Evolutionary conservation across 2,329 filamentous ascomycete species (phyloP).

Genomic region (Fusarium stilboides): DNA sequence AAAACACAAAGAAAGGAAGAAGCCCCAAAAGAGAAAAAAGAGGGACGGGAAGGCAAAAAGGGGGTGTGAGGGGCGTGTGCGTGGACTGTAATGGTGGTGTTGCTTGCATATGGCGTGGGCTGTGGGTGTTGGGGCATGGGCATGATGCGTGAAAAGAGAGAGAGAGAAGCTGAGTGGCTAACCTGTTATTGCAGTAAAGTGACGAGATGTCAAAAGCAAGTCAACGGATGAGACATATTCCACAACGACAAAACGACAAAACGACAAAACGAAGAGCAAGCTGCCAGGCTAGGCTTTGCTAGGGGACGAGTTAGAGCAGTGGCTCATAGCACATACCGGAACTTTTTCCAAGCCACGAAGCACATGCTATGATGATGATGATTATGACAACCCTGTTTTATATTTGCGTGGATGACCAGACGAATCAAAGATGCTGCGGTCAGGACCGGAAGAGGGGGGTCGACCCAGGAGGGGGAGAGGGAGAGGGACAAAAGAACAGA

Average conservation of each 20-base stretch:
- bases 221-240: constrained; percentile 18
- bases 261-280: constrained; percentile 28
- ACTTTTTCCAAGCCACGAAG: constrained; percentile 17
- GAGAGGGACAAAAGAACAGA: constrained; percentile 31
- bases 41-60: constrained; percentile 36
- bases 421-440: constrained; percentile 21
- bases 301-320: constrained; percentile 23
- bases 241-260: constrained; percentile 21
- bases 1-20: constrained; percentile 16
- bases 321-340: constrained; percentile 36
- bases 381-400: constrained; percentile 35
- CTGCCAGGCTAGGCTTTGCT: constrained; percentile 14
- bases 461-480: constrained; percentile 11
- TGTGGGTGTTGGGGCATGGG: constrained; percentile 27
- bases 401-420: constrained; percentile 12
- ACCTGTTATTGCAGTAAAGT: constrained; percentile 34
- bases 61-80: constrained; percentile 42
- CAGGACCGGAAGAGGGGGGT: constrained; percentile 27
- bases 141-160: constrained; percentile 12
- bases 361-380: constrained; percentile 28
- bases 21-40: constrained; percentile 27
- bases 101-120: constrained; percentile 43
- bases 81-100: constrained; percentile 38
- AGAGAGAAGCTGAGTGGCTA: constrained; percentile 34
- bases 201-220: constrained; percentile 32